Conservation (phyloP, 306 rosid species). For the Parietaria judaica region DNA sequence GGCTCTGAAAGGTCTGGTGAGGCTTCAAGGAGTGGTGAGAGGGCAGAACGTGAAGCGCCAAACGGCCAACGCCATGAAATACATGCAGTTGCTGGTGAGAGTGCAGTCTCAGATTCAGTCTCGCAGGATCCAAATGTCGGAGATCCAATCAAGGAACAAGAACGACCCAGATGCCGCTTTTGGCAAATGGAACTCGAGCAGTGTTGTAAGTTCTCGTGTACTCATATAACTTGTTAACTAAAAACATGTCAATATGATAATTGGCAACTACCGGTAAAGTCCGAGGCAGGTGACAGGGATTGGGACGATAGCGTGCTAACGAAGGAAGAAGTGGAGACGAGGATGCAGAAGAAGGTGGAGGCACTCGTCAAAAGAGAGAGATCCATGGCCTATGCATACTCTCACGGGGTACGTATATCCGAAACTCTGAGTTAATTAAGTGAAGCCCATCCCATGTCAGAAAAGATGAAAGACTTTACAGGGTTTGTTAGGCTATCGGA, state of each 20-base stretch:
- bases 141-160: conserved; percentile 75
- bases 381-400: conserved; percentile 92
- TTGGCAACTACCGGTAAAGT: conserved; percentile 34
- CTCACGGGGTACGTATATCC: conserved; percentile 55
- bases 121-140: conserved; percentile 85
- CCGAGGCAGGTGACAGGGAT: conserved; percentile 71
- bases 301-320: conserved; percentile 94
- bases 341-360: conserved; percentile 81
- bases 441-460: too few species aligned
- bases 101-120: conserved; percentile 96
- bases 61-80: conserved; percentile 85
- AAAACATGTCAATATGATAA: too few species aligned
- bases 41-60: conserved; percentile 98
- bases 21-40: conserved; percentile 97
- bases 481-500: too few species aligned
- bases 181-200: conserved; percentile 53
- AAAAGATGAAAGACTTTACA: too few species aligned
- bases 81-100: conserved; percentile 89
- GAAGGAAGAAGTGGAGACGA: conserved; percentile 79
- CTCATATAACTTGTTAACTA: too few species aligned
- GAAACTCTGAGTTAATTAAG: too few species aligned
- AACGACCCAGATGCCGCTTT: conserved; percentile 51
- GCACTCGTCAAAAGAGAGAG: conserved; percentile 90
- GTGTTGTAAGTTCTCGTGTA: conserved; percentile 41
- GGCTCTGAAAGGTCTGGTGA: conserved; percentile 88